A percentile compares a stretch with the other conserved stretches of the same genome.
phyloP scores from a whole-genome alignment of 2,329 filamentous ascomycete genomes.

The Aurifilum marmelostoma region DNA sequence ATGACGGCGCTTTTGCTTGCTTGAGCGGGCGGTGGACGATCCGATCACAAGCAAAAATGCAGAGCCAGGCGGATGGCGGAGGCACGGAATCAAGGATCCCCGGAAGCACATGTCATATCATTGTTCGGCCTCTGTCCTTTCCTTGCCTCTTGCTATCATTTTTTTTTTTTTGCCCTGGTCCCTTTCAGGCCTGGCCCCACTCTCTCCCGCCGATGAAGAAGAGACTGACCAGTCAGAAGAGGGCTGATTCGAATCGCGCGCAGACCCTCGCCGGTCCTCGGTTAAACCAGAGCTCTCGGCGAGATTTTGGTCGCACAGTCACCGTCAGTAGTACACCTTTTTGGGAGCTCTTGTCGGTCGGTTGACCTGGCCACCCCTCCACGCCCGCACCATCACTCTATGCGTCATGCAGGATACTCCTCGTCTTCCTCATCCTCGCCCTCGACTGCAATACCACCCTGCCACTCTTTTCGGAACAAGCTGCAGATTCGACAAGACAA shows the following conservation, averaged over 20 bases:
- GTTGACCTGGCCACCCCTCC: background rate
- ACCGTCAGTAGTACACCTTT: background rate
- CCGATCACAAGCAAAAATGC: background rate
- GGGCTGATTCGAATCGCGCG: constrained; percentile 8
- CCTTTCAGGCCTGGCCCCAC: background rate
- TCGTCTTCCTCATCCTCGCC: too few species aligned
- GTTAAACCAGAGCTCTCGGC: constrained; percentile 1
- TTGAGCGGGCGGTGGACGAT: too few species aligned
- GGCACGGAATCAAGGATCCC: background rate
- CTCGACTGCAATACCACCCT: background rate
- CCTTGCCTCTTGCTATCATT: too few species aligned
- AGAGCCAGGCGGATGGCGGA: background rate
- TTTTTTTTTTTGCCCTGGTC: background rate
- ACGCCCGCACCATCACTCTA: background rate
- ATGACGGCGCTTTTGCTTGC: too few species aligned
- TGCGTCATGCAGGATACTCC: constrained; percentile 6
- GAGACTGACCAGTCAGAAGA: constrained; percentile 4
- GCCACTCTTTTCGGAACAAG: too few species aligned
- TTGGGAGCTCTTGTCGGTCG: background rate
- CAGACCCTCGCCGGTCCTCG: background rate
- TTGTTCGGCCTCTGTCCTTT: too few species aligned
- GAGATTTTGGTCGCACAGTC: background rate
- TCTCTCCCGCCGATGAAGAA: background rate
- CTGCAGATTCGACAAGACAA: constrained; percentile 2
- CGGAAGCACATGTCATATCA: constrained; percentile 2